Evolutionary conservation across 2,329 filamentous ascomycete species (phyloP).

Genomic region (Penicillium thymicola): DNA sequence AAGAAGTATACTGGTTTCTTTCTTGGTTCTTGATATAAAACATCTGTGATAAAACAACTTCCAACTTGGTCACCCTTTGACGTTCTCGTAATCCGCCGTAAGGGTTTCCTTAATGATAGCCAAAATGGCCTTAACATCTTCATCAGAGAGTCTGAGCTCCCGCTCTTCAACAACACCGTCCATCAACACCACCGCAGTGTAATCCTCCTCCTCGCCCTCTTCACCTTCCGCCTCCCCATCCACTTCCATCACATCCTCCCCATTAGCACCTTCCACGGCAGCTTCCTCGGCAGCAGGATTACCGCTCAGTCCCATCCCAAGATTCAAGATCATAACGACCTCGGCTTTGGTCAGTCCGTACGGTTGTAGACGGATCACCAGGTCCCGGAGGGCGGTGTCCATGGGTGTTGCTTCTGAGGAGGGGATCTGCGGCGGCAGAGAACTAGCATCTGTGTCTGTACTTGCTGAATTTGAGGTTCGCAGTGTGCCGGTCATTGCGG

Average conservation of each 20-base stretch:
- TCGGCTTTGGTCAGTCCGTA: constrained; percentile 47
- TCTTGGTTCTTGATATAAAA: neutral
- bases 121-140: constrained; percentile 37
- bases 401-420: constrained; percentile 30
- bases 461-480: constrained; percentile 11
- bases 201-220: constrained; percentile 29
- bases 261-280: constrained; percentile 10
- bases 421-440: constrained; percentile 9
- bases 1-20: neutral
- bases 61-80: constrained; percentile 1
- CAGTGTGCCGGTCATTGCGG: constrained; percentile 22
- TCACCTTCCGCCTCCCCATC: constrained; percentile 17
- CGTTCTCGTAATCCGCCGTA: constrained; percentile 16
- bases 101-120: constrained; percentile 37
- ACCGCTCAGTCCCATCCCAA: constrained; percentile 38
- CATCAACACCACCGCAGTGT: constrained; percentile 37
- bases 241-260: constrained; percentile 22
- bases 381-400: constrained; percentile 37
- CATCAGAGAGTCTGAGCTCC: constrained; percentile 39
- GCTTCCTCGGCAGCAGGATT: neutral
- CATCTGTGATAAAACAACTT: neutral
- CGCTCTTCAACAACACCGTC: constrained; percentile 44
- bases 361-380: constrained; percentile 37
- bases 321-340: constrained; percentile 46
- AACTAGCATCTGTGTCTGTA: constrained; percentile 4